Base-by-base conservation (phyloP, 2,329 filamentous ascomycete genomes). In the Penicillium digitatum region DNA sequence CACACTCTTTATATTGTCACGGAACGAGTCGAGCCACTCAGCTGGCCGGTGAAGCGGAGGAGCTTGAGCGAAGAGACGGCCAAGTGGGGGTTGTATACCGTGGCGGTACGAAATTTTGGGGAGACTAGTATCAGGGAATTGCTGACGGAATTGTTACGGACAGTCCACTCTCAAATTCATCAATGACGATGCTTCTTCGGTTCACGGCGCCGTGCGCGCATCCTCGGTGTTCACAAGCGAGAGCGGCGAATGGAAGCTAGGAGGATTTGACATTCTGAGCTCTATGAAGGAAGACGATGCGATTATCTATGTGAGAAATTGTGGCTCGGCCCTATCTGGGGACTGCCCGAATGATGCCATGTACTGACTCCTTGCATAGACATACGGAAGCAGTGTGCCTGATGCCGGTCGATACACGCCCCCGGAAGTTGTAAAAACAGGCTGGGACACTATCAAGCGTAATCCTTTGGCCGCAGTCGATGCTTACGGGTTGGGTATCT, bases 241-340 rank as follows among this genome's bases (percentile, higher is more conserved):
- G 70, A 96, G 94, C 68, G 94, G 94, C 55, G 94, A 99, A 75
- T 99, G 94, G 94, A 97, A 95, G 69, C 78, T 99, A 2, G 92
- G 88, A 20, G 94, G 94, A 0, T 95, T 99, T 64, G 94, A 99
- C 63, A 83, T 96, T 5, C 74, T 97, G 56, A 97, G 92, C 75
- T 96, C 88, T 35, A 87, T 97, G 76, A 97, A 96, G 67, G 94
- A 97, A 54, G 92, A 97, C 58, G 90, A 97, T 65, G 90, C 92
- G 10, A 81, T 95, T 45, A 92, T 99, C 68, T 96, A 95, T 69
- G 87, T 90, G 59, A 59, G 76, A 70, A 27, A 20, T 12, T 34
- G 10, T n/a, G 40, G 34, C 14, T 27, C 16, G 32, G 7, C 24
- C 12, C 54, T 32, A 8, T 11, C 3, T 16, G 42, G 3, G 7